Evolutionary conservation across 2,329 filamentous ascomycete species (phyloP).

Genomic region (Furcasterigmium furcatum): DNA sequence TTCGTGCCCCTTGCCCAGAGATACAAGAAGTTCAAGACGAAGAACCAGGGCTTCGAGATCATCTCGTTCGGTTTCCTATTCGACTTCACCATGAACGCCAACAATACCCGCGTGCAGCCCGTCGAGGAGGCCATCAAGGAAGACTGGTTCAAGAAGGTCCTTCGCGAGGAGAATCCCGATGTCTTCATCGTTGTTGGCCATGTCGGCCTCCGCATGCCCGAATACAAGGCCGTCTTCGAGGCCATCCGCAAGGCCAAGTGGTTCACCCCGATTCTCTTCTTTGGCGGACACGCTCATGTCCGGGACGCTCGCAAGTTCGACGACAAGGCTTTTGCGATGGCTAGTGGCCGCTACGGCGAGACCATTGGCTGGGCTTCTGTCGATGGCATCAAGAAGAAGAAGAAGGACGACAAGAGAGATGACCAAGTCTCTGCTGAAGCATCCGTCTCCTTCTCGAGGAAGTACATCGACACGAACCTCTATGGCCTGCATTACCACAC

Average conservation of each 20-base stretch:
- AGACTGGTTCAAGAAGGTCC: conserved; percentile 83
- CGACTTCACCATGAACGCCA: conserved; percentile 85
- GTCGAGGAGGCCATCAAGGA: conserved; percentile 80
- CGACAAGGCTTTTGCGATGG: conserved; percentile 71
- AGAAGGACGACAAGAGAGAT: conserved; percentile 13
- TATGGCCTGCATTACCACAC: conserved; percentile 82
- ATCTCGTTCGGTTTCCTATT: conserved; percentile 94
- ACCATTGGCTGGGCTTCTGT: conserved; percentile 93
- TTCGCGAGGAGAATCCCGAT: conserved; percentile 81
- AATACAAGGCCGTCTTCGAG: conserved; percentile 74
- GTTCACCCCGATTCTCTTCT: conserved; percentile 85
- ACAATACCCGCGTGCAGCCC: conserved; percentile 81
- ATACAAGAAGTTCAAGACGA: conserved; percentile 87
- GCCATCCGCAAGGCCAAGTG: conserved; percentile 74
- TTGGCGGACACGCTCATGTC: conserved; percentile 88
- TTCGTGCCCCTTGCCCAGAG: conserved; percentile 74
- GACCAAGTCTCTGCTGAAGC: conserved; percentile 21
- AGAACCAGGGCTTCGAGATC: conserved; percentile 80
- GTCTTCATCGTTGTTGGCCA: conserved; percentile 86
- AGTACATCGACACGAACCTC: conserved; percentile 93
- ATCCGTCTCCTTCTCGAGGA: conserved; percentile 62
- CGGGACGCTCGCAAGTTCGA: conserved; percentile 82
- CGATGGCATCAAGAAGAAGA: conserved; percentile 51
- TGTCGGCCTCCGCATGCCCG: conserved; percentile 75
- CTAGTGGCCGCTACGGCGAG: conserved; percentile 90